Percentiles rank a stretch among this genome's conserved stretches.
Conservation (phyloP, 495 filamentous ascomycete genomes). For the Pseudotulostoma volvatum region DNA sequence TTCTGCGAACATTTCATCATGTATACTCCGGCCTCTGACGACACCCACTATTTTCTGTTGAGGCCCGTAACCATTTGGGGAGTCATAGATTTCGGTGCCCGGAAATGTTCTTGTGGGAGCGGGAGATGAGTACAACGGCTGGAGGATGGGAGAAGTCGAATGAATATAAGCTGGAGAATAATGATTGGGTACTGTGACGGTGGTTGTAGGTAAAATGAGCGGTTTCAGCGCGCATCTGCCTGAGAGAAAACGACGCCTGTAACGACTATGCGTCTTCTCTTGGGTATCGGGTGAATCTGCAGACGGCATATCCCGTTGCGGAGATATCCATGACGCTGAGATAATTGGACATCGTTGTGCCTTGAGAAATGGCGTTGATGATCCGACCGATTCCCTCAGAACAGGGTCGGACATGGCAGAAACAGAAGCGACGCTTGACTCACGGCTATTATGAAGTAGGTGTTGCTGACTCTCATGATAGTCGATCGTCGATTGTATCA, state of each 20-base stretch:
- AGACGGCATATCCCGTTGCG: constrained; percentile 4
- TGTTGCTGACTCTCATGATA: background rate
- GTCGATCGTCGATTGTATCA: too few relatives aligned
- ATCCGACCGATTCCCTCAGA: constrained; percentile 3
- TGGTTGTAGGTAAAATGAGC: constrained; percentile 5
- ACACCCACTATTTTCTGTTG: constrained; percentile 14
- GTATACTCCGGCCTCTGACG: constrained; percentile 10
- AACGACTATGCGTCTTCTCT: constrained; percentile 3
- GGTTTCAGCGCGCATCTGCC: constrained; percentile 7
- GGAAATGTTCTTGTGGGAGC: too few relatives aligned
- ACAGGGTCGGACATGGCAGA: constrained; percentile 2
- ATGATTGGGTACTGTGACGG: constrained; percentile 7
- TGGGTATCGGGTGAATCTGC: constrained; percentile 6
- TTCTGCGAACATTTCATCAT: constrained; percentile 6
- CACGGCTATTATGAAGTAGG: background rate
- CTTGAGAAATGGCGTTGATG: constrained; percentile 1
- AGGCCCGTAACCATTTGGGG: too few relatives aligned
- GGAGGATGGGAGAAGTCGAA: too few relatives aligned
- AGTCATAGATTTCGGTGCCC: too few relatives aligned
- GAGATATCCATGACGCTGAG: constrained; percentile 3
- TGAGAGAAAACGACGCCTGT: constrained; percentile 5
- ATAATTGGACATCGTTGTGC: constrained; percentile 6
- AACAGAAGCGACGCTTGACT: background rate
- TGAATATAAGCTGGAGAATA: too few relatives aligned
- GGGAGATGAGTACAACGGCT: too few relatives aligned